Conservation (phyloP, 176 grass and related monocot genomes). For the Aegilops umbellulata region DNA sequence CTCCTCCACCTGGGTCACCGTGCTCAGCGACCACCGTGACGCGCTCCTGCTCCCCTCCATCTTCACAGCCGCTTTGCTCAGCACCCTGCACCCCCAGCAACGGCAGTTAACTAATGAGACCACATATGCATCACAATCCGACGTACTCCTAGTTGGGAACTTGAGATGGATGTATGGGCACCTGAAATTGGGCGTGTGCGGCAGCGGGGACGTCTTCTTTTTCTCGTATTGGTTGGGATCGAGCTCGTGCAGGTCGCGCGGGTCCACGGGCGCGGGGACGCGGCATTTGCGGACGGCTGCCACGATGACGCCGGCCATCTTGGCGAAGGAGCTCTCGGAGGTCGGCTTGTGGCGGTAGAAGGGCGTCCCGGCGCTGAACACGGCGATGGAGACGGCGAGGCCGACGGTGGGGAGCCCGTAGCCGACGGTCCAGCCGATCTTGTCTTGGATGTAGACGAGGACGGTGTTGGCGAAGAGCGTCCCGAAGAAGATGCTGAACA, state of each 20-base stretch:
- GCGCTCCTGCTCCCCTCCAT: neutral
- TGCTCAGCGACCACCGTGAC: slow-evolving; percentile 70
- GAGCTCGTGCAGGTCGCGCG: slow-evolving; percentile 65
- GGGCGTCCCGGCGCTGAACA: slow-evolving; percentile 70
- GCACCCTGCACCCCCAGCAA: slow-evolving; percentile 21
- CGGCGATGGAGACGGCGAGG: slow-evolving; percentile 62
- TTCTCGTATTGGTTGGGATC: slow-evolving; percentile 51
- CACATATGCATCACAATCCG: neutral
- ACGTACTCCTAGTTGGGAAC: neutral
- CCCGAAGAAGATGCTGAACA: slow-evolving; percentile 99
- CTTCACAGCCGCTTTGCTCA: slow-evolving; percentile 79
- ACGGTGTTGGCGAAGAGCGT: slow-evolving; percentile 81
- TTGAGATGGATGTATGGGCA: neutral
- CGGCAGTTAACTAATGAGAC: neutral
- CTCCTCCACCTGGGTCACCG: slow-evolving; percentile 91
- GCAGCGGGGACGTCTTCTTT: slow-evolving; percentile 32
- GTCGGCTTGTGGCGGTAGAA: slow-evolving; percentile 85
- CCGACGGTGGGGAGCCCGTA: slow-evolving; percentile 83
- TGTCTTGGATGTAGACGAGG: slow-evolving; percentile 87
- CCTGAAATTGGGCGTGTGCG: slow-evolving; percentile 40
- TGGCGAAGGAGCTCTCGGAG: slow-evolving; percentile 68
- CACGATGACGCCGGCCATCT: slow-evolving; percentile 67
- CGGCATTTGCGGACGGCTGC: slow-evolving; percentile 49
- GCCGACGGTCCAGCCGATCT: slow-evolving; percentile 77
- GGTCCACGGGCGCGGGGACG: slow-evolving; percentile 34